These are phyloP conservation scores for Plasmodiophora brassicae DNA, from an alignment of 208 protist species.

Conservation along the genomic window DNA sequence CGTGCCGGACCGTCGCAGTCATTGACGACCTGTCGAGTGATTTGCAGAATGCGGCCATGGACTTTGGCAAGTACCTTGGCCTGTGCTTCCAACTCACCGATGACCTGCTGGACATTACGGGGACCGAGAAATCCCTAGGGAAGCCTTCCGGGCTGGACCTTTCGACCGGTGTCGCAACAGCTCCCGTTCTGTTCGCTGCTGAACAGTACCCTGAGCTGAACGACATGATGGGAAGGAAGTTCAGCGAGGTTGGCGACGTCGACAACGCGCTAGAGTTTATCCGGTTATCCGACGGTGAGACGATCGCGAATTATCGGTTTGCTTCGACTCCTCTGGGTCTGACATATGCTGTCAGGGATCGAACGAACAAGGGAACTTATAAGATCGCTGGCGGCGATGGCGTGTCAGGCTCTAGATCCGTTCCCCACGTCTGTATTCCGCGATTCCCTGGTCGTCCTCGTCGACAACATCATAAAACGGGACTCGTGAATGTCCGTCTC, in stretches of 20 bases:
- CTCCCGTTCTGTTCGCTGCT: slow-evolving; percentile 20
- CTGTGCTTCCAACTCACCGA: slow-evolving; percentile 19
- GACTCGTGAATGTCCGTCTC: neutral
- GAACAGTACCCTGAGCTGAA: neutral
- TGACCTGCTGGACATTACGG: neutral
- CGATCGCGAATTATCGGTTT: neutral
- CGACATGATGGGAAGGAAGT: slow-evolving; percentile 4
- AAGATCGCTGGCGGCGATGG: neutral
- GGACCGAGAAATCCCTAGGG: neutral
- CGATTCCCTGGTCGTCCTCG: neutral
- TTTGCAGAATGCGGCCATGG: neutral
- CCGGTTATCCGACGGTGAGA: neutral
- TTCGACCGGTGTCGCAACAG: neutral
- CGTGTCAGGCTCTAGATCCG: neutral
- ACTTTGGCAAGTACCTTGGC: neutral
- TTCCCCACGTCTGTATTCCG: neutral
- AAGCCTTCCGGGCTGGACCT: neutral
- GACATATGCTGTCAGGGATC: neutral
- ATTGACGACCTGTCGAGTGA: neutral
- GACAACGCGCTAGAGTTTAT: neutral
- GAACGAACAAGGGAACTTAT: neutral
- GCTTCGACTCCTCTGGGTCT: too few species aligned
- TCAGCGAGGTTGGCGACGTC: neutral
- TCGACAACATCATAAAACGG: slow-evolving; percentile 17
- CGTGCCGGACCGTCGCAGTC: neutral